Evolutionary conservation across 257 asterid genomes (phyloP).

Genomic region (Solanum chiquidenum): DNA sequence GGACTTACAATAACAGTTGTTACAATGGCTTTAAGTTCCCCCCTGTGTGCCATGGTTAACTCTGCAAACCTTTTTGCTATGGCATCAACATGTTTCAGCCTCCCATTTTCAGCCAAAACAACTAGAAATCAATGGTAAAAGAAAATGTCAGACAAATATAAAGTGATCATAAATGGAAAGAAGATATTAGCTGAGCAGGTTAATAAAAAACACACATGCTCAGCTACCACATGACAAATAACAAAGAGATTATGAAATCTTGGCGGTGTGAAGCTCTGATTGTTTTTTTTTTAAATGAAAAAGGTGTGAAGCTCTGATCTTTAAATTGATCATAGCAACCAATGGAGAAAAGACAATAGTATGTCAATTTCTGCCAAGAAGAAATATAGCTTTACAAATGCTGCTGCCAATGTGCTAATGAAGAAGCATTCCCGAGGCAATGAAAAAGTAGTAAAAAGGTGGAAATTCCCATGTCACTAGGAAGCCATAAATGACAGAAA

Average conservation of each 20-base stretch:
- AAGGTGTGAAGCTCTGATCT: not conserved
- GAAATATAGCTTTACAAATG: not conserved
- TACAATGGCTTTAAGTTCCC: slow-evolving; percentile 76
- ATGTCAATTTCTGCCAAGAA: not conserved
- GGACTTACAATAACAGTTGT: slow-evolving; percentile 83
- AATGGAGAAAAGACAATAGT: not conserved
- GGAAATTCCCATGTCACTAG: not conserved
- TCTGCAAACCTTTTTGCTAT: slow-evolving; percentile 47
- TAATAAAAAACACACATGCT: not conserved
- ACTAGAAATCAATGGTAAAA: slow-evolving; percentile 27
- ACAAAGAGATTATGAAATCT: not conserved
- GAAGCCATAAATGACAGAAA: not conserved
- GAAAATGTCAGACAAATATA: not conserved
- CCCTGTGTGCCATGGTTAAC: slow-evolving; percentile 82
- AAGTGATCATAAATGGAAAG: not conserved
- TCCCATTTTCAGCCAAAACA: slow-evolving; percentile 64
- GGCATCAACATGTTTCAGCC: slow-evolving; percentile 50
- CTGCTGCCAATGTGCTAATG: not conserved
- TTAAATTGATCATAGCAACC: not conserved
- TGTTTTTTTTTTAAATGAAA: not conserved
- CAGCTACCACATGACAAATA: not conserved
- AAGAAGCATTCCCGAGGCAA: not conserved
- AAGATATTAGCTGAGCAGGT: not conserved
- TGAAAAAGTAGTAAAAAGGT: not conserved
- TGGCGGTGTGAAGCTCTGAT: not conserved